phyloP scores from a whole-genome alignment of 2,329 filamentous ascomycete species.

The Cytospora mali region DNA sequence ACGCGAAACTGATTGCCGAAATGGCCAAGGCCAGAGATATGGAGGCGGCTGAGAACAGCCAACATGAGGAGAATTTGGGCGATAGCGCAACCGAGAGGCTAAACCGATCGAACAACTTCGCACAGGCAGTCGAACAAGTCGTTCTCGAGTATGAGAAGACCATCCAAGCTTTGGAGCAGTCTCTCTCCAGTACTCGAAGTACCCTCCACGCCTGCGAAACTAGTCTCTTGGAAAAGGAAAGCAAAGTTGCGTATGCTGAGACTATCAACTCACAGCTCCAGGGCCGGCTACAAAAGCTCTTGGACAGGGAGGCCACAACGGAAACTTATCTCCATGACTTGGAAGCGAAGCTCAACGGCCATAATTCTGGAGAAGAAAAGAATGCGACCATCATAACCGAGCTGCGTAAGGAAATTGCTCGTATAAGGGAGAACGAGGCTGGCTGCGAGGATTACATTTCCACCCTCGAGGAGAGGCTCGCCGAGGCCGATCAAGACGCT shows the following conservation, averaged over 20 bases:
- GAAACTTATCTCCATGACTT: constrained; percentile 92
- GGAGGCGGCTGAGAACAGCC: constrained; percentile 61
- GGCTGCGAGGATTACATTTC: constrained; percentile 96
- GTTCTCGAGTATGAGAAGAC: constrained; percentile 99
- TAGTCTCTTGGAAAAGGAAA: constrained; percentile 86
- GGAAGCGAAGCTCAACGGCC: constrained; percentile 86
- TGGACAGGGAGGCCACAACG: constrained; percentile 88
- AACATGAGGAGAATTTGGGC: constrained; percentile 64
- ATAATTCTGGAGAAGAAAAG: constrained; percentile 90
- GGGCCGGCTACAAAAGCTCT: constrained; percentile 84
- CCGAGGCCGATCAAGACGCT: constrained; percentile 92
- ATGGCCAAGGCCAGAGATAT: constrained; percentile 83
- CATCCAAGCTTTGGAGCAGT: constrained; percentile 89
- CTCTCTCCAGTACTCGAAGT: constrained; percentile 82
- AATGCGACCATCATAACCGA: constrained; percentile 83
- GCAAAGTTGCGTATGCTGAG: constrained; percentile 88
- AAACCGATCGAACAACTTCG: constrained; percentile 94
- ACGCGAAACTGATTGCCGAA: constrained; percentile 93
- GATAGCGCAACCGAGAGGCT: constrained; percentile 84
- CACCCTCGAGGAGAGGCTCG: constrained; percentile 90
- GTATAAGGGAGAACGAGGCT: constrained; percentile 86
- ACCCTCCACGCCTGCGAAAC: constrained; percentile 86
- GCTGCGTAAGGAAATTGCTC: constrained; percentile 86
- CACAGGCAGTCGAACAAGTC: constrained; percentile 92
- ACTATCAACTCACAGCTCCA: constrained; percentile 91